phyloP scores from a whole-genome alignment of 257 asterid species.

The Cinchona pubescens region DNA sequence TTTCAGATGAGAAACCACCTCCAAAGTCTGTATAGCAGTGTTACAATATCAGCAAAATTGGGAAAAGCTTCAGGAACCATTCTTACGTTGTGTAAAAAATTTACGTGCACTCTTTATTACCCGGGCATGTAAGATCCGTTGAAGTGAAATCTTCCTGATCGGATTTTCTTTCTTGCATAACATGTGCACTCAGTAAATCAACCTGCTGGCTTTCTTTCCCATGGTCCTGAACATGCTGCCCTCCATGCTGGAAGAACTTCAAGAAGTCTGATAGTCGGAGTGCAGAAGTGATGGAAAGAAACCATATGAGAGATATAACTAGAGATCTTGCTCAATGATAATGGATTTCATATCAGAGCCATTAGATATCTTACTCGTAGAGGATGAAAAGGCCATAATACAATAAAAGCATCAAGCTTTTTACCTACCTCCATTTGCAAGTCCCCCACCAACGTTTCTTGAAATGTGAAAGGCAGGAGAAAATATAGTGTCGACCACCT shows the following conservation, averaged over 20 bases:
- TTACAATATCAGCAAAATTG: constrained; percentile 15
- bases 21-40: constrained; percentile 42
- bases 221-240: constrained; percentile 48
- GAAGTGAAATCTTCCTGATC: constrained; percentile 12
- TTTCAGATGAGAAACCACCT: constrained; percentile 56
- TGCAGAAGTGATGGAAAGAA: constrained; percentile 15
- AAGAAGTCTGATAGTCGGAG: constrained; percentile 46
- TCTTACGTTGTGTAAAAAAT: constrained; percentile 1
- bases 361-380: neutral
- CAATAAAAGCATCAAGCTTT: constrained; percentile 3
- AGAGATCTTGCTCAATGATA: neutral
- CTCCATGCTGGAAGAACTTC: constrained; percentile 53
- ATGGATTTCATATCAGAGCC: neutral
- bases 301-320: constrained; percentile 2
- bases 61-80: constrained; percentile 12
- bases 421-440: constrained; percentile 54
- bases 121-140: constrained; percentile 23
- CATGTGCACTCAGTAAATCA: constrained; percentile 33
- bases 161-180: constrained; percentile 18
- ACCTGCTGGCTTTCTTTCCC: constrained; percentile 48
- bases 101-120: constrained; percentile 15
- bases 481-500: constrained; percentile 62
- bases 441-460: constrained; percentile 50
- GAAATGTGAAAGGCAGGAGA: constrained; percentile 79
- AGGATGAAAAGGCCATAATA: neutral